phyloP scores from a whole-genome alignment of 2,329 filamentous ascomycete genomes.

The Colletotrichum sp. region DNA sequence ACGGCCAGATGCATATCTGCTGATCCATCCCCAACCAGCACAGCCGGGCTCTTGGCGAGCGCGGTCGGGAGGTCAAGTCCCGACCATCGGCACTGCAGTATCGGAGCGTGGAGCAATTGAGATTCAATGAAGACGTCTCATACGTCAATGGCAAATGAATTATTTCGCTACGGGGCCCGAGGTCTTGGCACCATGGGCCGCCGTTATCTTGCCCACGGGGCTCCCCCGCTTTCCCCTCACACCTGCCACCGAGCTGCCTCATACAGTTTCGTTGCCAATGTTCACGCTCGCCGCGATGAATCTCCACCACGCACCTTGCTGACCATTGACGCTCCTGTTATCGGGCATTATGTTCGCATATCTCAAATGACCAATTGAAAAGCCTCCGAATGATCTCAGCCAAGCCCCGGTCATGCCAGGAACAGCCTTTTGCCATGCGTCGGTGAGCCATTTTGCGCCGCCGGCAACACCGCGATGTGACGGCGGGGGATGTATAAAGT shows the following conservation, averaged over 20 bases:
- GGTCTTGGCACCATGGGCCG: constrained; percentile 8
- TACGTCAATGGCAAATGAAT: constrained; percentile 11
- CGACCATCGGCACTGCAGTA: constrained; percentile 8
- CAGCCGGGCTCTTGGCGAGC: neutral
- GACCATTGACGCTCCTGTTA: neutral
- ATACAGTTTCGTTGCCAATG: constrained; percentile 24
- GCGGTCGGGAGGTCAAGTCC: neutral
- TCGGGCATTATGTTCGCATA: neutral
- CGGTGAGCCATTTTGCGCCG: neutral
- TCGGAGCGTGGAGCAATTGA: neutral
- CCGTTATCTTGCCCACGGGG: constrained; percentile 7
- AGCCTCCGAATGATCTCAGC: constrained; percentile 6
- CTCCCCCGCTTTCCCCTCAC: constrained; percentile 21
- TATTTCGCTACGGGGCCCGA: neutral
- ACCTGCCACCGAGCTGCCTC: constrained; percentile 15
- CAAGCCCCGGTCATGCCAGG: constrained; percentile 1
- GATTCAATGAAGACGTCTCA: neutral
- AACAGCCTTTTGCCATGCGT: neutral
- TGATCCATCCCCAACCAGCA: neutral
- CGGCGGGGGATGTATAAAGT: neutral
- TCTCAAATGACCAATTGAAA: neutral
- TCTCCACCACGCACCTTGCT: neutral
- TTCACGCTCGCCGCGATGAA: neutral
- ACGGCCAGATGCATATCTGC: neutral
- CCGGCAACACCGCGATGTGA: neutral